phyloP scores from a whole-genome alignment of 2,329 filamentous ascomycete species.

The Penicillium sp. region DNA sequence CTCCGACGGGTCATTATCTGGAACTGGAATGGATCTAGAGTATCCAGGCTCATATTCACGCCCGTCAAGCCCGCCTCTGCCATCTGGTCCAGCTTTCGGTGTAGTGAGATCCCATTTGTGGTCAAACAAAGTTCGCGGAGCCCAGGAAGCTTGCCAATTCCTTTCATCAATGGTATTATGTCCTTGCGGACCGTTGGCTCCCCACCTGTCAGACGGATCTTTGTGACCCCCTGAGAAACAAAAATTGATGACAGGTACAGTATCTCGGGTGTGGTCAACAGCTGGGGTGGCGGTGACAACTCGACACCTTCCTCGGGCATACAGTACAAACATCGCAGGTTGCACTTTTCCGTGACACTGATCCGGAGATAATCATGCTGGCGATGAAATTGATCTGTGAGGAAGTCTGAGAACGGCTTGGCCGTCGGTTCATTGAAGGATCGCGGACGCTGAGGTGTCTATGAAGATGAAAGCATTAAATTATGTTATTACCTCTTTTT shows the following conservation, averaged over 20 bases:
- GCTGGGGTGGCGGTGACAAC: constrained; percentile 75
- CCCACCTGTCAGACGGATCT: constrained; percentile 92
- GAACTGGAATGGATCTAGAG: constrained; percentile 93
- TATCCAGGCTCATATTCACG: constrained; percentile 92
- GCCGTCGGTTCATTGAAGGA: constrained; percentile 17
- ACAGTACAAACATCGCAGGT: constrained; percentile 93
- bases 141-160: constrained; percentile 81
- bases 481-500: background rate
- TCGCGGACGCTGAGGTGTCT: background rate
- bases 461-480: background rate
- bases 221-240: constrained; percentile 90
- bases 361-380: constrained; percentile 97
- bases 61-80: constrained; percentile 90
- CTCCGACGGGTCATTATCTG: constrained; percentile 94
- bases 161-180: constrained; percentile 86
- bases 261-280: constrained; percentile 95
- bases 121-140: constrained; percentile 88
- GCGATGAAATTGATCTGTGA: constrained; percentile 86
- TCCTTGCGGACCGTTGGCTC: constrained; percentile 93
- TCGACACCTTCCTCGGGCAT: constrained; percentile 98
- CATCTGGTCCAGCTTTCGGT: constrained; percentile 91
- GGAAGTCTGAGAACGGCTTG: constrained; percentile 88
- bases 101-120: constrained; percentile 88
- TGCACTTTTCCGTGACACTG: constrained; percentile 93
- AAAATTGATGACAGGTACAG: constrained; percentile 91